Base-by-base conservation (phyloP, 768 basidiomycete species). In the Dentipellis sp. region DNA sequence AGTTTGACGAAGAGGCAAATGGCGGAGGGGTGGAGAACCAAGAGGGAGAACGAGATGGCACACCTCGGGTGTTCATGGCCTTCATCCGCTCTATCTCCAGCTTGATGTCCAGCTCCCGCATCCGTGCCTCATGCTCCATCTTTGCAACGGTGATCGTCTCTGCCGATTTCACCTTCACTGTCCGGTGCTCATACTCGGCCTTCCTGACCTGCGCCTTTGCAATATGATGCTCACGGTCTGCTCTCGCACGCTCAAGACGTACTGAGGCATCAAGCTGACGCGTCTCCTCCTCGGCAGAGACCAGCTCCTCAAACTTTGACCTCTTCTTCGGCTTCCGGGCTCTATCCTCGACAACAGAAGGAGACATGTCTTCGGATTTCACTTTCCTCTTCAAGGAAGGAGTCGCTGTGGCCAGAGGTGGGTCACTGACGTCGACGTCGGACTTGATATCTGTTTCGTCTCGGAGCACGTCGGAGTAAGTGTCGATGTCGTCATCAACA, bases 271-370 rank as follows among this genome's bases (percentile, higher is more conserved):
- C n/a, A n/a, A n/a, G n/a, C 51, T 60, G 64, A 2, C 47, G 39
- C 11, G 62, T 63, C 52, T 51, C 53, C 42, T 62, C 58, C 52
- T 63, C 59, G 14, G 50, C 57, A 22, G 34, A 38, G 2, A 56
- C 58, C 16, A 54, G 47, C n/a, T 62, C 53, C n/a, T 40, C 39
- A n/a, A 40, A 40, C 9, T 40, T 11, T 2, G 2, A 12, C 3
- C n/a, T n/a, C n/a, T n/a, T n/a, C n/a, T n/a, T n/a, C n/a, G n/a
- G n/a, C n/a, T n/a, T n/a, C n/a, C n/a, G n/a, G n/a, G n/a, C n/a
- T n/a, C n/a, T n/a, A n/a, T n/a, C n/a, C n/a, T n/a, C n/a, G n/a
- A n/a, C n/a, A n/a, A n/a, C n/a, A n/a, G n/a, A n/a, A n/a, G n/a
- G n/a, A n/a, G n/a, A n/a, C n/a, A n/a, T n/a, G n/a, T n/a, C n/a